phyloP scores from a whole-genome alignment of 176 grass and related monocot genomes.

The Poa pratensis region DNA sequence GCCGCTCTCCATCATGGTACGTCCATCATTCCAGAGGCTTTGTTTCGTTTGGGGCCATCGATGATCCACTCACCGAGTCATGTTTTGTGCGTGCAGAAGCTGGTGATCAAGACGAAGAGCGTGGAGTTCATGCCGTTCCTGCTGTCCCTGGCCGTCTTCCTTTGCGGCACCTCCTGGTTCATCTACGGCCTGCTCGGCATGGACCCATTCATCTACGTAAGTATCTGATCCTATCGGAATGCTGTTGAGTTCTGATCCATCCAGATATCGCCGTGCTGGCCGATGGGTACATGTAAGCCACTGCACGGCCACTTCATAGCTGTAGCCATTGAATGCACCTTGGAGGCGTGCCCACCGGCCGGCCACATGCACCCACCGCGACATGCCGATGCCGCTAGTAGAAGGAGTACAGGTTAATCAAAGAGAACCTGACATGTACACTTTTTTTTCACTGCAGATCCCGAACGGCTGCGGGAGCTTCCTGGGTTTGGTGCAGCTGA shows the following conservation, averaged over 20 bases:
- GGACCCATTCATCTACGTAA: constrained; percentile 76
- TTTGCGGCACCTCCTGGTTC: constrained; percentile 98
- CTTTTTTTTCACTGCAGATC: constrained; percentile 50
- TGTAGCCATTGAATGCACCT: constrained; percentile 24
- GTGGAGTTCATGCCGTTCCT: constrained; percentile 99
- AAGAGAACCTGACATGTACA: not conserved
- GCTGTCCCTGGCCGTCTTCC: constrained; percentile 87
- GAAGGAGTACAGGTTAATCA: not conserved
- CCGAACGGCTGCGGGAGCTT: constrained; percentile 89
- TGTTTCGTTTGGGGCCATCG: too few species aligned
- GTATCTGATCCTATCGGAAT: constrained; percentile 1
- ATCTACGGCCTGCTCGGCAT: constrained; percentile 86
- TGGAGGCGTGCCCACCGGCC: not conserved
- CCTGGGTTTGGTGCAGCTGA: constrained; percentile 75
- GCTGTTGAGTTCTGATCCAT: not conserved
- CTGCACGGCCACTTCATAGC: not conserved
- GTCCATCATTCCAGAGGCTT: too few species aligned
- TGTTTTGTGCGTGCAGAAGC: constrained; percentile 52
- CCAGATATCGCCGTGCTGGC: not conserved
- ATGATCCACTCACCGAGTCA: not conserved
- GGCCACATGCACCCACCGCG: not conserved
- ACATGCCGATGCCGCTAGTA: not conserved
- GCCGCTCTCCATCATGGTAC: constrained; percentile 97
- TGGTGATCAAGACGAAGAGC: constrained; percentile 98
- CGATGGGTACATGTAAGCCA: constrained; percentile 33